Conservation (phyloP, 768 basidiomycete species). For the Boletus vinaceobasis region DNA sequence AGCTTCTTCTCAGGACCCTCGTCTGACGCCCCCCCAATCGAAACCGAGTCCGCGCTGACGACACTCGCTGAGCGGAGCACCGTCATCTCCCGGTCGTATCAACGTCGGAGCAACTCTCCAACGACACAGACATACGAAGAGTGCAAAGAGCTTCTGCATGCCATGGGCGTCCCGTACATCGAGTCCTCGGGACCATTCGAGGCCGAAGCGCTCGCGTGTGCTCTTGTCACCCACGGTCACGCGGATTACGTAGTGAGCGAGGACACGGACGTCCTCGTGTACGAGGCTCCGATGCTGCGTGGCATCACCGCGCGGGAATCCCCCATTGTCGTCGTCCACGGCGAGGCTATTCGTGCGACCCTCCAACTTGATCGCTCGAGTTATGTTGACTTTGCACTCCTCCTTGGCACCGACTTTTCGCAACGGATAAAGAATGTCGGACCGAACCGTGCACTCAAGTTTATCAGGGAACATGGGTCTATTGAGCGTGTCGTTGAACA, state of each 20-base stretch:
- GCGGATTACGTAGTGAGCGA: conserved; percentile 91
- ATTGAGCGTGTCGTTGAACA: conserved; percentile 67
- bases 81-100: conserved; percentile 60
- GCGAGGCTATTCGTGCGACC: conserved; percentile 53
- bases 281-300: conserved; percentile 78
- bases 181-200: conserved; percentile 68
- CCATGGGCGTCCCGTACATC: conserved; percentile 83
- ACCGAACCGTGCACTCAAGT: conserved; percentile 70
- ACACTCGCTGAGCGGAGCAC: conserved; percentile 50
- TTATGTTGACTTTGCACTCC: conserved; percentile 81
- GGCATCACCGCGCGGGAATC: conserved; percentile 60
- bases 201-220: conserved; percentile 82
- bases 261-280: conserved; percentile 84
- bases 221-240: conserved; percentile 66
- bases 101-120: conserved; percentile 59
- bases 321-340: conserved; percentile 64
- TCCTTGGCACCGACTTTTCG: conserved; percentile 90
- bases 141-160: conserved; percentile 60
- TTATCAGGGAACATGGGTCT: conserved; percentile 64
- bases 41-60: conserved; percentile 24
- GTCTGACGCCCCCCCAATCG: conserved; percentile 10
- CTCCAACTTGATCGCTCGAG: conserved; percentile 54
- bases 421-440: conserved; percentile 81
- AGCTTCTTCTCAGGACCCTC: conserved; percentile 31
- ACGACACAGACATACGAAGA: conserved; percentile 65